phyloP scores from a whole-genome alignment of 345 rosid species.

The Geranium rotundifolium region DNA sequence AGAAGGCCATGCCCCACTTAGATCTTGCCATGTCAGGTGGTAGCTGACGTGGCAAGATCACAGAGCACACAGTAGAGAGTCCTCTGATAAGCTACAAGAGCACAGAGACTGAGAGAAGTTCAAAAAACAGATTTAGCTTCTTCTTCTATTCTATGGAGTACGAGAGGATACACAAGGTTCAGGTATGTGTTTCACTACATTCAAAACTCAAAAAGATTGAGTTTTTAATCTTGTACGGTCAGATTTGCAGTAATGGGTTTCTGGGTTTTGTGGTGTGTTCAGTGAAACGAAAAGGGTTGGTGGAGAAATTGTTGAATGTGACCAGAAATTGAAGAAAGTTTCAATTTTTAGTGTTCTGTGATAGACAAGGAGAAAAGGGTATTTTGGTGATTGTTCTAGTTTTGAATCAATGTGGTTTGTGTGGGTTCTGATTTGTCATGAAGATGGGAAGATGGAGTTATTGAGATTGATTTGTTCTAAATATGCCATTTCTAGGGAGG shows the following conservation, averaged over 20 bases:
- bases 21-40: neutral
- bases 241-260: neutral
- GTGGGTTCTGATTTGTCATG: too few species aligned
- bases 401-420: too few species aligned
- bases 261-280: neutral
- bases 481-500: too few species aligned
- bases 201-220: neutral
- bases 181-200: slow-evolving; percentile 22
- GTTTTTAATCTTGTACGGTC: neutral
- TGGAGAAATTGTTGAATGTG: neutral
- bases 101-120: neutral
- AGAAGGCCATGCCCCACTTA: neutral
- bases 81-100: neutral
- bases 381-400: neutral
- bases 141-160: slow-evolving; percentile 60
- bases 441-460: too few species aligned
- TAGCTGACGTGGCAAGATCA: neutral
- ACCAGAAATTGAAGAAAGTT: neutral
- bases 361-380: neutral
- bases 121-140: neutral
- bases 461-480: too few species aligned
- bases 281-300: neutral
- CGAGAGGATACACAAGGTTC: slow-evolving; percentile 84
- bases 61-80: neutral
- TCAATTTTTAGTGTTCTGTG: slow-evolving; percentile 6